Conservation (phyloP, 169 alveolate genomes). For the Condylostoma magnum region DNA sequence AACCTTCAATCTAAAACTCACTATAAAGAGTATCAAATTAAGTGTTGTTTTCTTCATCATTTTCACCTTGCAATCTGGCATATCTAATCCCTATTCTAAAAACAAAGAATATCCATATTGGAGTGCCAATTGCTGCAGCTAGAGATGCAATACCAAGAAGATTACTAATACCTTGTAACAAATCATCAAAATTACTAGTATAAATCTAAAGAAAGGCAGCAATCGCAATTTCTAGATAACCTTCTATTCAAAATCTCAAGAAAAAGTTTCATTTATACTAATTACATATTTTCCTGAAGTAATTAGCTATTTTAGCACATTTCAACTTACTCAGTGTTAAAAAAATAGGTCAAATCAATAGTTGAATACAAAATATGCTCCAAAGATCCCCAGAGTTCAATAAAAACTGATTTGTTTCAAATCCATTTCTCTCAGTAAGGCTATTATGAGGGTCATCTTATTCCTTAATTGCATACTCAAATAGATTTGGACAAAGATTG, state of each 20-base stretch:
- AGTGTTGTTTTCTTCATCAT: too few species aligned
- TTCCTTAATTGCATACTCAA: neutral
- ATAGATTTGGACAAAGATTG: neutral
- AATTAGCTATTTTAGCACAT: too few species aligned
- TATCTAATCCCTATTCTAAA: too few species aligned
- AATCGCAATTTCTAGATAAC: slow-evolving; percentile 7
- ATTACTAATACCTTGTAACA: too few species aligned
- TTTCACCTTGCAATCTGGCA: too few species aligned
- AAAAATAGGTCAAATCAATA: neutral
- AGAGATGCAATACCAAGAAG: too few species aligned
- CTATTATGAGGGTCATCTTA: neutral
- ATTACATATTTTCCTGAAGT: neutral
- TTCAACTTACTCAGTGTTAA: neutral
- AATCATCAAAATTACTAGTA: too few species aligned
- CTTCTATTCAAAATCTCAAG: slow-evolving; percentile 10
- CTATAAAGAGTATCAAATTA: too few species aligned
- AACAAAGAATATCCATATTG: too few species aligned
- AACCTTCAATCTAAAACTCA: too few species aligned
- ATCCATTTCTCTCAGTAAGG: neutral
- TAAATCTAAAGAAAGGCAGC: neutral
- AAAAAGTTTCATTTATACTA: neutral
- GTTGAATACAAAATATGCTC: neutral
- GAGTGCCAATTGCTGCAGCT: too few species aligned
- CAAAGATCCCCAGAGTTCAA: neutral
- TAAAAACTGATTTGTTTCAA: neutral